Base-by-base conservation (phyloP, 1,284 basidiomycete species). In the Sporisorium scitamineum region DNA sequence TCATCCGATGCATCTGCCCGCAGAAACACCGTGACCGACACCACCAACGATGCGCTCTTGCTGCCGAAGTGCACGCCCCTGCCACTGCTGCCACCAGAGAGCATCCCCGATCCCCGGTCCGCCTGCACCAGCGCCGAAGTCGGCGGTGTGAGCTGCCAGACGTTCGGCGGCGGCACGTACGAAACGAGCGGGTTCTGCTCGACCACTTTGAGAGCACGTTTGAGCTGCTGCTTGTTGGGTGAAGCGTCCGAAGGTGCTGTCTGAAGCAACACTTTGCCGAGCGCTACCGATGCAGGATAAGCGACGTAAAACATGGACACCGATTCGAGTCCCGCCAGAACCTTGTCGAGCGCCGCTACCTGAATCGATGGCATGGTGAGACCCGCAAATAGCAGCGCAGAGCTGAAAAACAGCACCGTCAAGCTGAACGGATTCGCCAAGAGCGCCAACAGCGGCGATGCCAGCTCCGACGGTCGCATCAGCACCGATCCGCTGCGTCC, bases 121-220 rank as follows among this genome's bases (percentile, higher is more conserved):
- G 68, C 39, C 44, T 71, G 55, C 18, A 67, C 52, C 34, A 78
- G 20, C 42, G 78, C 52, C 47, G 81, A 62, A 1, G 83, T 81
- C 18, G 83, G 80, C 14, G 83, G 76, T 0, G 81, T 83, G 13
- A 85, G 61, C 60, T 84, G 84, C 84, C 84, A 85, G 13, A 84
- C 56, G 27, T 83, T 69, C 16, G 79, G 70, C 11, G 78, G 69
- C 1, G 67, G 54, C 1, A 84, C 71, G 41, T 79, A 80, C 5
- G 70, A 68, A 0, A 85, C 80, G 1, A 82, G 57, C 7, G 75
- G 76, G 44, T 84, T 73, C n/a, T 67, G 74, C 54, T 84, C 82
- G 16, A 85, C 77, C 32, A 57, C 61, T 48, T 70, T 71, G 14
- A 82, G 51, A 14, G 80, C 76, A 5, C 77, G 70, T 9, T 59